These are phyloP conservation scores for Centaurea solstitialis DNA, from an alignment of 129 eudicot genomes.

Conservation along the genomic window DNA sequence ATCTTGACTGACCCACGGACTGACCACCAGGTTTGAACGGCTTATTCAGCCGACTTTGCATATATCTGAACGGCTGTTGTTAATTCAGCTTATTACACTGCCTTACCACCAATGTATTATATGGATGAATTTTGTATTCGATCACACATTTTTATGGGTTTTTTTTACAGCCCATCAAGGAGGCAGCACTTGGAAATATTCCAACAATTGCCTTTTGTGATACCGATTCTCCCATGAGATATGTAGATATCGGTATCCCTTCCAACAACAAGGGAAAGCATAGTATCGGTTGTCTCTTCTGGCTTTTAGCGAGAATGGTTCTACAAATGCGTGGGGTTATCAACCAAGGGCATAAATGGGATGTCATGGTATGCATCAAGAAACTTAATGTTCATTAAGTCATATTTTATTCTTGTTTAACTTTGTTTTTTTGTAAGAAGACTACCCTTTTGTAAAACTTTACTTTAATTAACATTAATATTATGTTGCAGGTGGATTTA, in stretches of 20 bases:
- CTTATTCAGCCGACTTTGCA: not conserved
- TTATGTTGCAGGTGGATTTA: conserved; percentile 56
- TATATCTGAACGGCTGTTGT: not conserved
- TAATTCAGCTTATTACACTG: not conserved
- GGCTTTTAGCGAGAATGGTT: conserved; percentile 79
- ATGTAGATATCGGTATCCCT: conserved; percentile 71
- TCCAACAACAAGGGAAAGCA: conserved; percentile 80
- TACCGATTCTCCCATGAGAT: conserved; percentile 65
- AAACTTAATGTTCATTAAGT: not conserved
- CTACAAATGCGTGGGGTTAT: conserved; percentile 69
- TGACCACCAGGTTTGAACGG: conserved; percentile 54
- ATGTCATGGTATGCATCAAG: conserved; percentile 51
- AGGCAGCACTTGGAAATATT: conserved; percentile 65
- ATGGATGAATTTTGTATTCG: not conserved
- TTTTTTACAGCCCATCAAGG: conserved; percentile 64
- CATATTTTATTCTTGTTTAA: not conserved
- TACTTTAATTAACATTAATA: not conserved
- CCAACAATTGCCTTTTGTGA: conserved; percentile 83
- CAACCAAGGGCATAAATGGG: conserved; percentile 71
- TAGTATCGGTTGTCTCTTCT: conserved; percentile 71
- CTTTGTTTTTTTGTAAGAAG: not conserved
- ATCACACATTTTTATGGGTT: not conserved
- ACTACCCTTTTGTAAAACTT: not conserved
- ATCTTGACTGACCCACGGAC: conserved; percentile 75
- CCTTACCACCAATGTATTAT: not conserved